Percentiles rank a stretch among this genome's conserved stretches.
Evolutionary conservation across 2,329 filamentous ascomycete genomes (phyloP).

Genomic region (Monilinia fructicola): DNA sequence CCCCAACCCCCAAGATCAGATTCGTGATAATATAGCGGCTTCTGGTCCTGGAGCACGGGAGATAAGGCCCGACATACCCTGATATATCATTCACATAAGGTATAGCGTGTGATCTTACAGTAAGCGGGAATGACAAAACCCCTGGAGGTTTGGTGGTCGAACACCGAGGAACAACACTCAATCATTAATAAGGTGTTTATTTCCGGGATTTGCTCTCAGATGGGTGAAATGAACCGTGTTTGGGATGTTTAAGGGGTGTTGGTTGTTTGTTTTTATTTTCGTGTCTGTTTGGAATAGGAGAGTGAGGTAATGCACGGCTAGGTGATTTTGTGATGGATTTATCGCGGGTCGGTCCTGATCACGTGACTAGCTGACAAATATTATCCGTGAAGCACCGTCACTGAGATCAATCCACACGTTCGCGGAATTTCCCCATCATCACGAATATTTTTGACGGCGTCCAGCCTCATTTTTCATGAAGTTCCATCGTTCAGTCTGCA

Average conservation of each 20-base stretch:
- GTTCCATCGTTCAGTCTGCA: not conserved
- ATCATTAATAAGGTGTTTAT: not conserved
- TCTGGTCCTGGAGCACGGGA: not conserved
- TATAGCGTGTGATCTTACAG: not conserved
- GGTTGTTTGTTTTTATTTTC: too few relatives aligned
- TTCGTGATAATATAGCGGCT: not conserved
- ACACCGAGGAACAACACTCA: not conserved
- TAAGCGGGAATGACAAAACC: conserved; percentile 15
- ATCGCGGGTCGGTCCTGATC: too few relatives aligned
- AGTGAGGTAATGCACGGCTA: too few relatives aligned
- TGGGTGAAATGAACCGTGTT: too few relatives aligned
- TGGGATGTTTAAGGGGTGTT: too few relatives aligned
- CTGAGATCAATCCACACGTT: not conserved
- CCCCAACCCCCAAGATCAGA: not conserved
- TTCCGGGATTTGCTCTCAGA: too few relatives aligned
- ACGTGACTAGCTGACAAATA: not conserved
- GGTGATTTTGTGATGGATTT: too few relatives aligned
- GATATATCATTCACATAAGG: not conserved
- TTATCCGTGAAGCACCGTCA: not conserved
- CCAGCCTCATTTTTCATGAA: not conserved
- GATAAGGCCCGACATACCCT: not conserved
- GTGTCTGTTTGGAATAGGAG: too few relatives aligned
- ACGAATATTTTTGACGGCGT: not conserved
- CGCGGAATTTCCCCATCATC: not conserved
- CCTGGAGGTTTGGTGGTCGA: not conserved